Conservation (phyloP, 2,329 filamentous ascomycete genomes). For the Zopfia rhizophila region DNA sequence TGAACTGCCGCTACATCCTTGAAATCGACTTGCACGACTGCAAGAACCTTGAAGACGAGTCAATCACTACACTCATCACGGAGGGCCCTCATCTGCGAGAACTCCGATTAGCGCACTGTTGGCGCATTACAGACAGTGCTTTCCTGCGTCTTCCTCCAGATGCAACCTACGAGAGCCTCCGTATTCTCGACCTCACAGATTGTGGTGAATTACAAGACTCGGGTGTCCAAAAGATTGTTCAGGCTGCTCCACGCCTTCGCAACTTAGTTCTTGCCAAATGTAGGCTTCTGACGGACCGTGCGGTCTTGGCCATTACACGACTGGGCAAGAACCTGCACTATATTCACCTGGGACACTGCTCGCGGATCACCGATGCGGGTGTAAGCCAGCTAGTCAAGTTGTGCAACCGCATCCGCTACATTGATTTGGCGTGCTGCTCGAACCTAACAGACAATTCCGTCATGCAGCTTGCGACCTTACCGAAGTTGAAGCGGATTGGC, state of each 20-base stretch:
- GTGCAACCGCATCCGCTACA: conserved; percentile 96
- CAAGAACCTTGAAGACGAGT: conserved; percentile 80
- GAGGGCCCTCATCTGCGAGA: conserved; percentile 88
- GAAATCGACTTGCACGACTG: conserved; percentile 96
- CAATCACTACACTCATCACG: conserved; percentile 81
- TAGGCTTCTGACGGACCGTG: conserved; percentile 87
- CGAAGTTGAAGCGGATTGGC: conserved; percentile 93
- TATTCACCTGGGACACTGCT: conserved; percentile 93
- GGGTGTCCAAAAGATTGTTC: conserved; percentile 88
- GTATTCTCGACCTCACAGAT: conserved; percentile 93
- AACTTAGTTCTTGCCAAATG: conserved; percentile 97
- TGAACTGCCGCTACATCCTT: conserved; percentile 89
- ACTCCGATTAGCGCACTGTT: conserved; percentile 85
- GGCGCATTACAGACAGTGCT: conserved; percentile 84
- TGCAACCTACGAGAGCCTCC: conserved; percentile 82
- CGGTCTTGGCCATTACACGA: conserved; percentile 86
- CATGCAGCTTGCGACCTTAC: conserved; percentile 81
- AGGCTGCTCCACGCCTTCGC: conserved; percentile 84
- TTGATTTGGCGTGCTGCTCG: conserved; percentile 94
- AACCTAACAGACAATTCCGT: conserved; percentile 90
- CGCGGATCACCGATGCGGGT: conserved; percentile 87
- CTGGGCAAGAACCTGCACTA: conserved; percentile 97
- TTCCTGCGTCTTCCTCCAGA: conserved; percentile 80
- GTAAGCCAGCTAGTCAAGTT: conserved; percentile 83
- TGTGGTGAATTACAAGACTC: conserved; percentile 86